Percentiles rank a stretch among this genome's conserved stretches.
These are phyloP conservation scores for Lindgomyces ingoldianus DNA, from an alignment of 495 filamentous ascomycete genomes.

Conservation along the genomic window DNA sequence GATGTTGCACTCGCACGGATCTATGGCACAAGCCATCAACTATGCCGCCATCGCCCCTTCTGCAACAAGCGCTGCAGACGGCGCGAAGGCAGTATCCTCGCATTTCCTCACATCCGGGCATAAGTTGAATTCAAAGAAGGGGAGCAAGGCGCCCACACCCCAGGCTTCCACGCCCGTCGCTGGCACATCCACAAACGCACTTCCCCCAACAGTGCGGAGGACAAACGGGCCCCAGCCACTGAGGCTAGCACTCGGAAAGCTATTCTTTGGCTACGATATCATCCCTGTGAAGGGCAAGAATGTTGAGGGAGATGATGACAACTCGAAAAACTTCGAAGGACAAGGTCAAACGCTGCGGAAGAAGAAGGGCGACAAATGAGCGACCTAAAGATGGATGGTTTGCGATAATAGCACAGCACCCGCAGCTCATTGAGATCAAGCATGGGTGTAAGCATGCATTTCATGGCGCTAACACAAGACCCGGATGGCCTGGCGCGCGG, in stretches of 20 bases:
- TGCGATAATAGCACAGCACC: neutral
- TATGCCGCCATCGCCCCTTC: slow-evolving; percentile 91
- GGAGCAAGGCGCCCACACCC: slow-evolving; percentile 73
- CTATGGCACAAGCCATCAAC: slow-evolving; percentile 96
- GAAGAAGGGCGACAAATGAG: slow-evolving; percentile 47
- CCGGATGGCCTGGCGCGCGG: slow-evolving; percentile 4
- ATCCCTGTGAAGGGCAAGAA: slow-evolving; percentile 81
- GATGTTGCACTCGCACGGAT: slow-evolving; percentile 75
- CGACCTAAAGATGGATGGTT: neutral
- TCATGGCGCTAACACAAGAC: slow-evolving; percentile 14
- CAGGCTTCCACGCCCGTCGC: slow-evolving; percentile 79
- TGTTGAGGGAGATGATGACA: slow-evolving; percentile 65
- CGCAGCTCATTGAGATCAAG: neutral
- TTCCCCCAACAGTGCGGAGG: slow-evolving; percentile 50
- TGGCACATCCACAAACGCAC: slow-evolving; percentile 62
- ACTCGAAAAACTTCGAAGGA: slow-evolving; percentile 76
- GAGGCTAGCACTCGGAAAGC: slow-evolving; percentile 78
- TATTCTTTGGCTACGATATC: slow-evolving; percentile 95
- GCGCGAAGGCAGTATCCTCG: slow-evolving; percentile 66
- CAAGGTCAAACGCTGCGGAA: slow-evolving; percentile 79
- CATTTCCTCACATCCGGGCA: slow-evolving; percentile 78
- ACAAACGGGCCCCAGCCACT: slow-evolving; percentile 85
- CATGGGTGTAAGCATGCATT: slow-evolving; percentile 14
- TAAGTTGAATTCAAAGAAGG: slow-evolving; percentile 76
- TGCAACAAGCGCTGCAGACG: slow-evolving; percentile 60